Base-by-base conservation (phyloP, 768 basidiomycete species). In the Auriscalpium microsporum region DNA sequence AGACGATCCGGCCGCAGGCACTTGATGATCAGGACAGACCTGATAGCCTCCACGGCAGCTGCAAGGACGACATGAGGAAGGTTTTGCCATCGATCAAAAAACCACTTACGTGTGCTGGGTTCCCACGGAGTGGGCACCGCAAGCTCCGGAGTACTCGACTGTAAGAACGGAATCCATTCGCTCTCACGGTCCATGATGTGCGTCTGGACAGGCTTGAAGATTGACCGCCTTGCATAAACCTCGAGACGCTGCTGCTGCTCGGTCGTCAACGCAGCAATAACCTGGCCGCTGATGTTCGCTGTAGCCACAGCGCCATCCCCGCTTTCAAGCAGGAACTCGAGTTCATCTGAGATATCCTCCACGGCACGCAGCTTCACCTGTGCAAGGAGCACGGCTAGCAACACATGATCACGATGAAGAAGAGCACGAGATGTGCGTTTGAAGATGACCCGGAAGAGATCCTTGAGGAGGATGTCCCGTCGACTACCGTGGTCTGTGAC, bases 1-100 rank as follows among this genome's bases (percentile, higher is more conserved):
- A 97, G 77, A 50, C 94, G 85, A 70, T 98, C 95, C 8, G 95
- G 94, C 48, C 95, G 82, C 68, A 99, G 77, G 68, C 87, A 95
- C 70, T 94, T 94, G 69, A 95, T 79, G 56, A 96, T 71, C 23
- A 93, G 73, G 55, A 93, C 76, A 19, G 81, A 74, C 19, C 91
- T 84, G 57, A 91, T 81, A 13, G 87, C 85, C 59, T 86, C 82
- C 44, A 86, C 72, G 50, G 86, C 80, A 60, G 82, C 93, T 87
- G 58, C 4, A 5, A 37, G 49, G 44, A 51, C 45, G 46, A 16
- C 54, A 60, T 45, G 42, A 58, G 44, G 45, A 53, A 33, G 67
- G 52, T 37, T 58, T 9, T 28, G 19, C 36, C 47, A 9, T 14
- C 14, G 48, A 17, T 21, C 49, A 19, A 36, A 36, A 36, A 33